phyloP scores from a whole-genome alignment of 352 stramenopile species.

The Pythium guiyangense region DNA sequence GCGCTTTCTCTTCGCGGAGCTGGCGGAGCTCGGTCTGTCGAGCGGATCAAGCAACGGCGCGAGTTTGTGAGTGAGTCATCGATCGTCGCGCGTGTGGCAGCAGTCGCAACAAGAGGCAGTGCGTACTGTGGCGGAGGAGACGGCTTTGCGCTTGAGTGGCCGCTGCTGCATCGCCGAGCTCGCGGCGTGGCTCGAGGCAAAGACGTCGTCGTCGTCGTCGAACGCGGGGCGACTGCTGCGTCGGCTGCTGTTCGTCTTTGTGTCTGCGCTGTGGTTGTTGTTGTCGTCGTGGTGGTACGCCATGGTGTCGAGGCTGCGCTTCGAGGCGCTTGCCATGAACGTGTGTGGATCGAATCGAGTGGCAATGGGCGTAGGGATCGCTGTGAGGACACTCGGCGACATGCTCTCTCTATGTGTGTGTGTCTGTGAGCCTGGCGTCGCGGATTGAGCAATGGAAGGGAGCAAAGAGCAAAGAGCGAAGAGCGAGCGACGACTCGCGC shows the following conservation, averaged over 20 bases:
- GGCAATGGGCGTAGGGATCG: not conserved
- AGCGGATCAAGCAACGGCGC: not conserved
- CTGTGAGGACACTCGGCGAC: not conserved
- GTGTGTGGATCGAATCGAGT: not conserved
- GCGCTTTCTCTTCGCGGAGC: conserved; percentile 34
- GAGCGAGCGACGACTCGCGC: not conserved
- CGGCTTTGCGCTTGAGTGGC: conserved; percentile 23
- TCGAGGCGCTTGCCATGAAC: not conserved
- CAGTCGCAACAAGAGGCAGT: too few species aligned
- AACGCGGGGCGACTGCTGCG: too few species aligned
- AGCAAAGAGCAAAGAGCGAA: not conserved
- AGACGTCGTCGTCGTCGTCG: conserved; percentile 18
- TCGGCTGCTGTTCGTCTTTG: not conserved
- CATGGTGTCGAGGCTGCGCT: not conserved
- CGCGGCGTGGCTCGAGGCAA: conserved; percentile 7
- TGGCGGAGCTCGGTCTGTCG: conserved; percentile 41
- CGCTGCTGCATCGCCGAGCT: conserved; percentile 1
- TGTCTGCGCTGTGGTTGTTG: not conserved
- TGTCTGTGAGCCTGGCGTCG: not conserved
- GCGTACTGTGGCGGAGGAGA: conserved; percentile 25
- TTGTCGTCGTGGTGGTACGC: not conserved
- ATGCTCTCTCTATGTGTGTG: not conserved
- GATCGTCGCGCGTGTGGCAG: not conserved
- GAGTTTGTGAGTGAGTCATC: not conserved
- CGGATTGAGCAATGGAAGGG: not conserved